Evolutionary conservation across 2,329 filamentous ascomycete genomes (phyloP), one percentile per base, ranked within the genome.

Genomic region (Trichoderma sp.): DNA sequence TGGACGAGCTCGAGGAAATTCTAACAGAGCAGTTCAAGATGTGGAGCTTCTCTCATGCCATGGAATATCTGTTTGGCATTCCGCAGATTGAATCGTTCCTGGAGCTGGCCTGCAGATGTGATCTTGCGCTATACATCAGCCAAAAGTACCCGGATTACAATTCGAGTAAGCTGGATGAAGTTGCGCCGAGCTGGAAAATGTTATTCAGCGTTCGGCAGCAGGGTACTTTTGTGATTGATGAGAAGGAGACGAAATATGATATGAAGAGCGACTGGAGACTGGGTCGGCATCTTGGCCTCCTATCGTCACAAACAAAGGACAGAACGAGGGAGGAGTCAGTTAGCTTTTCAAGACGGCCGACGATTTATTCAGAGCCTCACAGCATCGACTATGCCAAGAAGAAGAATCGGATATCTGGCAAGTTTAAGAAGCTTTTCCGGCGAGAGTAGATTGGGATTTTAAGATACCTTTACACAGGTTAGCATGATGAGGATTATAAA

Each of bases 51-150:
- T 35, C 56, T 13, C 53, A 68, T 40, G 56, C 55, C 6, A 68
- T 68, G 40, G 37, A 60, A 27, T 59, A 27, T 24, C 29, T 68
- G n/a, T 13, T 60, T 35, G 56, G 24, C 16, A 68, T 68, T 29
- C 40, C 56, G 4, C 27, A 53, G 16, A 68, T 68, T 13, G 53
- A 8, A 7, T 52, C 35, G 2, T 68, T 68, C 27, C 2, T 60
- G 14, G 65, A 68, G 16, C 29, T 68, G 27, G 65, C 65, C 33
- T 59, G 55, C 40, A 60, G 49, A 40, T 68, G 55, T 16, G 65
- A 68, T 29, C 53, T 68, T 29, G 33, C 40, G 2, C 31, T 58
- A 1, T 60, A 68, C n/a, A 56, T 60, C 40, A 33, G n/a, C 5
- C 40, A 52, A 27, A 68, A 68, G 31, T 13, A 53, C 33, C 56